phyloP scores from a whole-genome alignment of 176 grass and related monocot species.

The Urochloa ruziziensis region DNA sequence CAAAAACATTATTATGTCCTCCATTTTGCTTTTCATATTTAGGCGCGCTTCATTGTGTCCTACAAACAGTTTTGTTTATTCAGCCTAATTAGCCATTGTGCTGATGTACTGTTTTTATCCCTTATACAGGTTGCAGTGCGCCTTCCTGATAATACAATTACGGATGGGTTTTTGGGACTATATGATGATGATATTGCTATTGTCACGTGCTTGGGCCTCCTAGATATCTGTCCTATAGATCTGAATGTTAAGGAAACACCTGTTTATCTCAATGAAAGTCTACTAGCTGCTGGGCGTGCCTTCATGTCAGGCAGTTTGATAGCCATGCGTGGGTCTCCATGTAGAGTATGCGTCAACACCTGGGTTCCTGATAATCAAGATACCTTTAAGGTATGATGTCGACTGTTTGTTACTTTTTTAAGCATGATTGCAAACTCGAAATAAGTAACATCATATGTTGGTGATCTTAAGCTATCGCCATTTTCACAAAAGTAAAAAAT shows the following conservation, averaged over 20 bases:
- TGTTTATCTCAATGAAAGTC: not conserved
- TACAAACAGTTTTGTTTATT: not conserved
- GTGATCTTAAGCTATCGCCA: not conserved
- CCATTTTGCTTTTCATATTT: not conserved
- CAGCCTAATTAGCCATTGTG: not conserved
- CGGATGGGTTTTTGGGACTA: slow-evolving; percentile 15
- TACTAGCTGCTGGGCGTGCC: slow-evolving; percentile 1
- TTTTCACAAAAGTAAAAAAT: not conserved
- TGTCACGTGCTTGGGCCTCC: not conserved
- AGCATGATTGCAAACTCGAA: not conserved
- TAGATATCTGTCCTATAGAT: not conserved
- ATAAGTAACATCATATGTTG: not conserved
- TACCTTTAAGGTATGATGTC: not conserved
- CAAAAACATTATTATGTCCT: not conserved
- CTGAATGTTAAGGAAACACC: not conserved
- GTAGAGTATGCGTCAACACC: not conserved
- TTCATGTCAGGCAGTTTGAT: slow-evolving; percentile 3
- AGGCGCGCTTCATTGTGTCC: not conserved
- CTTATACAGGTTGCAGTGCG: too few species aligned
- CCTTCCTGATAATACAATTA: not conserved
- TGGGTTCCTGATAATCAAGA: not conserved
- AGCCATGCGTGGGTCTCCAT: not conserved
- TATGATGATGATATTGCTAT: slow-evolving; percentile 15
- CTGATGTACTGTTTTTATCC: not conserved
- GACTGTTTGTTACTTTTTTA: not conserved